Evolutionary conservation across 2,329 filamentous ascomycete species (phyloP).

Genomic region (Aureobasidium sp.): DNA sequence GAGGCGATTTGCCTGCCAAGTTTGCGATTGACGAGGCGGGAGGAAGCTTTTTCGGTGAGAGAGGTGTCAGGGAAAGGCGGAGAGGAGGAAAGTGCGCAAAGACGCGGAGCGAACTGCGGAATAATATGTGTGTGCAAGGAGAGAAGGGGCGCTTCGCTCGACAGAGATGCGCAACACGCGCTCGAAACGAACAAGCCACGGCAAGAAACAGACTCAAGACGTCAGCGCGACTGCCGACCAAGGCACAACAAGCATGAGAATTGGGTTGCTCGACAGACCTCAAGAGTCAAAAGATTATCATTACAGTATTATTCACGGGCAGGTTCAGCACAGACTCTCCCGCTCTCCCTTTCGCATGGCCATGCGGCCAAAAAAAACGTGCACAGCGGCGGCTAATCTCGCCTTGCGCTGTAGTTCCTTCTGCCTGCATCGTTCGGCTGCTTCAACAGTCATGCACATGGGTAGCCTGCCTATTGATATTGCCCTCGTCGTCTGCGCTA

Average conservation of each 20-base stretch:
- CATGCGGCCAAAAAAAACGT: slow-evolving; percentile 10
- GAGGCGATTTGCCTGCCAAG: slow-evolving; percentile 8
- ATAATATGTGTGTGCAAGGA: background rate
- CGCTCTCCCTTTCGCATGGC: slow-evolving; percentile 16
- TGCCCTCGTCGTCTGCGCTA: background rate
- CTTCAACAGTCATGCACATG: slow-evolving; percentile 5
- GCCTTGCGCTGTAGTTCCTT: slow-evolving; percentile 14
- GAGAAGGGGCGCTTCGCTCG: slow-evolving; percentile 5
- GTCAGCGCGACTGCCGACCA: slow-evolving; percentile 14
- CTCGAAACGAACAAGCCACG: slow-evolving; percentile 5
- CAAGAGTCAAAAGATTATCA: slow-evolving; percentile 14
- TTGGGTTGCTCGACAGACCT: slow-evolving; percentile 13
- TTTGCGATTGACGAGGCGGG: slow-evolving; percentile 9
- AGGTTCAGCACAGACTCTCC: slow-evolving; percentile 15
- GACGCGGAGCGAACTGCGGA: slow-evolving; percentile 6
- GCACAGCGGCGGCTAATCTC: slow-evolving; percentile 16
- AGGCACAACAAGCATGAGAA: slow-evolving; percentile 4
- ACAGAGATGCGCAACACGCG: background rate
- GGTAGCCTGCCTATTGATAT: background rate
- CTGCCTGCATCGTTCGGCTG: slow-evolving; percentile 15
- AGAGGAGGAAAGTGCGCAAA: slow-evolving; percentile 12
- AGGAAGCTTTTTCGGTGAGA: background rate
- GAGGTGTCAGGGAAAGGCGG: slow-evolving; percentile 2
- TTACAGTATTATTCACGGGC: slow-evolving; percentile 11
- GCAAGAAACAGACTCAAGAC: slow-evolving; percentile 14